Conservation (phyloP, 768 basidiomycete genomes). For the Suillus placidus region DNA sequence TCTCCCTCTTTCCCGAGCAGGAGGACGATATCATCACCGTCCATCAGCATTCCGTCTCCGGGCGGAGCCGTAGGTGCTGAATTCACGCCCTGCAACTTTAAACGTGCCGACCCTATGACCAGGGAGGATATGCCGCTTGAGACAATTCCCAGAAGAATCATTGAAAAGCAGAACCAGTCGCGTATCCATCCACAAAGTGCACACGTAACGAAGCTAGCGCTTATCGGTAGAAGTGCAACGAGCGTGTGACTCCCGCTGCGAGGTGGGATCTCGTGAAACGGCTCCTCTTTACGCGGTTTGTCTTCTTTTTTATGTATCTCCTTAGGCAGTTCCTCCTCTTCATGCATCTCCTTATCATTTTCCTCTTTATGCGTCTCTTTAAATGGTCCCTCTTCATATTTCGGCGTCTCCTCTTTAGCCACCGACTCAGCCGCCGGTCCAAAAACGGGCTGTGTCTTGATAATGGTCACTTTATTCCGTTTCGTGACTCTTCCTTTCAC, state of each 20-base stretch:
- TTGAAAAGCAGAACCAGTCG: constrained; percentile 25
- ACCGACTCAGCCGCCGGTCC: background rate
- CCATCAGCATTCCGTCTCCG: constrained; percentile 32
- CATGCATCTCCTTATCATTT: background rate
- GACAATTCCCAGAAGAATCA: constrained; percentile 25
- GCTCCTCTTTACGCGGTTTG: background rate
- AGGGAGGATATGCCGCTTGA: constrained; percentile 22
- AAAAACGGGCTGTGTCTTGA: background rate
- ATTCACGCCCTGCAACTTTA: constrained; percentile 6
- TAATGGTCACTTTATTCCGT: constrained; percentile 22
- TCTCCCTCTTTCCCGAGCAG: constrained; percentile 17
- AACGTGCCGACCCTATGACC: constrained; percentile 17
- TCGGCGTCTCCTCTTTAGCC: background rate
- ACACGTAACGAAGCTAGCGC: constrained; percentile 17
- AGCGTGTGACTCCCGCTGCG: background rate
- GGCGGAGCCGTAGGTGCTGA: constrained; percentile 30
- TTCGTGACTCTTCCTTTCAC: constrained; percentile 20
- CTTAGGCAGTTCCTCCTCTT: background rate
- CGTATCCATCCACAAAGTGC: constrained; percentile 15
- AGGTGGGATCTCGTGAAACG: background rate
- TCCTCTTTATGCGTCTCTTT: background rate
- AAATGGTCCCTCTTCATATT: no score
- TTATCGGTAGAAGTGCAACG: constrained; percentile 15
- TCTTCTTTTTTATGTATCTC: background rate
- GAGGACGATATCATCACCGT: constrained; percentile 16